phyloP scores from a whole-genome alignment of 192 early-diverging fungal species.

The Jimgerdemannia flammicorona region DNA sequence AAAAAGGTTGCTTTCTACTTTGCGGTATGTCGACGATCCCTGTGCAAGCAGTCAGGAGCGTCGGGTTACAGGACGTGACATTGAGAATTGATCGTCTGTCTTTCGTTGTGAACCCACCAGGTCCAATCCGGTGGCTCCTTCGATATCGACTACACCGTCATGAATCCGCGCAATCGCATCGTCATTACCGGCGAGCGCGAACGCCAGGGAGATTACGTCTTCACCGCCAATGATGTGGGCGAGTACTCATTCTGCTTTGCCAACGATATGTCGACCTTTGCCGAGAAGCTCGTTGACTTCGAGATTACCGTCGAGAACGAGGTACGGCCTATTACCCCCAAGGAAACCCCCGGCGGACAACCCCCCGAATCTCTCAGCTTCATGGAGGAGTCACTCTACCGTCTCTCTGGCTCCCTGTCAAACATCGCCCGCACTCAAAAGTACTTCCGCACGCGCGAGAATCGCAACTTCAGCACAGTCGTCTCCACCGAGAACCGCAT shows the following conservation, averaged over 20 bases:
- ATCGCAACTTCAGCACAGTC: conserved; percentile 89
- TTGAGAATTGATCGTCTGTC: not conserved
- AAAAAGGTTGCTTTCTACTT: conserved; percentile 98
- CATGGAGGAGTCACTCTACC: conserved; percentile 56
- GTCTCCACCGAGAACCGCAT: conserved; percentile 80
- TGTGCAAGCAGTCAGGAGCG: not conserved
- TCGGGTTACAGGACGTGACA: not conserved
- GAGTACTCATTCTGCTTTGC: conserved; percentile 98
- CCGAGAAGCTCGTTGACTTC: conserved; percentile 94
- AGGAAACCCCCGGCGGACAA: conserved; percentile 30
- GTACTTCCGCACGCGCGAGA: conserved; percentile 87
- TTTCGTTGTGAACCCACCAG: conserved; percentile 29
- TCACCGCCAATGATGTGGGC: conserved; percentile 79
- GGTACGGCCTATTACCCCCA: conserved; percentile 40
- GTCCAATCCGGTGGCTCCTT: conserved; percentile 96
- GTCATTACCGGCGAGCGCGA: conserved; percentile 80
- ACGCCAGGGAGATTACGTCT: conserved; percentile 94
- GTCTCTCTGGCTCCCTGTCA: conserved; percentile 58
- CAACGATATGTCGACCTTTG: conserved; percentile 91
- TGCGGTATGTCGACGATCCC: conserved; percentile 67
- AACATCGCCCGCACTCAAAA: conserved; percentile 79
- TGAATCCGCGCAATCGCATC: conserved; percentile 63
- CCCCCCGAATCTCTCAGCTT: conserved; percentile 51
- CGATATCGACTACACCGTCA: conserved; percentile 93
- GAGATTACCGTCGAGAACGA: conserved; percentile 94